Percentiles rank a stretch among this genome's conserved stretches.
Evolutionary conservation across 768 basidiomycete species (phyloP).

Genomic region (Cystobasidium onofrii): DNA sequence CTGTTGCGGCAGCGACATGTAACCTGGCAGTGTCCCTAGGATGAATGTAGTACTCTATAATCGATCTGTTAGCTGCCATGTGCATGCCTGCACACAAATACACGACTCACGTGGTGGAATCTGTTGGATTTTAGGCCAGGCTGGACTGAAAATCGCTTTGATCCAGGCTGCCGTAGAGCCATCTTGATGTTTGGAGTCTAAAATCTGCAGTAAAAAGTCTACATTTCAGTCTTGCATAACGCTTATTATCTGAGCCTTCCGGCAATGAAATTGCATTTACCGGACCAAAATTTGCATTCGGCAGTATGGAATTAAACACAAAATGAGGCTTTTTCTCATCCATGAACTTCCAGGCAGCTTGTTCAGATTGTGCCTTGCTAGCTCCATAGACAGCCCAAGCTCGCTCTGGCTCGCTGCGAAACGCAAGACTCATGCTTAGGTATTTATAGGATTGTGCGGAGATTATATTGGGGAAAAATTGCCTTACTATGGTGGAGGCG

Average conservation of each 20-base stretch:
- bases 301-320: slow-evolving; percentile 12
- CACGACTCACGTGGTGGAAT: slow-evolving; percentile 7
- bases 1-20: slow-evolving; percentile 8
- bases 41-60: slow-evolving; percentile 13
- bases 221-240: neutral
- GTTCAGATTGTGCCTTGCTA: slow-evolving; percentile 15
- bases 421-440: neutral
- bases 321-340: slow-evolving; percentile 17
- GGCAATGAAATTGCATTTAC: neutral
- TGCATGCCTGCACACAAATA: neutral
- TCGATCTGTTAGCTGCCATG: neutral
- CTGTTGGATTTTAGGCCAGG: neutral
- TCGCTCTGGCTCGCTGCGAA: neutral
- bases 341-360: slow-evolving; percentile 5
- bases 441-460: neutral
- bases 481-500: slow-evolving; percentile 24
- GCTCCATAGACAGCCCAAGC: slow-evolving; percentile 28
- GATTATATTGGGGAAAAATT: neutral
- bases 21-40: neutral
- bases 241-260: neutral
- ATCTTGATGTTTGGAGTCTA: slow-evolving; percentile 11
- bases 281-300: slow-evolving; percentile 28
- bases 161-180: slow-evolving; percentile 27
- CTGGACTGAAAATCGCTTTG: neutral
- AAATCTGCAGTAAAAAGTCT: neutral